Evolutionary conservation across 2,329 filamentous ascomycete genomes (phyloP).

Genomic region (Colletotrichum caudatum): DNA sequence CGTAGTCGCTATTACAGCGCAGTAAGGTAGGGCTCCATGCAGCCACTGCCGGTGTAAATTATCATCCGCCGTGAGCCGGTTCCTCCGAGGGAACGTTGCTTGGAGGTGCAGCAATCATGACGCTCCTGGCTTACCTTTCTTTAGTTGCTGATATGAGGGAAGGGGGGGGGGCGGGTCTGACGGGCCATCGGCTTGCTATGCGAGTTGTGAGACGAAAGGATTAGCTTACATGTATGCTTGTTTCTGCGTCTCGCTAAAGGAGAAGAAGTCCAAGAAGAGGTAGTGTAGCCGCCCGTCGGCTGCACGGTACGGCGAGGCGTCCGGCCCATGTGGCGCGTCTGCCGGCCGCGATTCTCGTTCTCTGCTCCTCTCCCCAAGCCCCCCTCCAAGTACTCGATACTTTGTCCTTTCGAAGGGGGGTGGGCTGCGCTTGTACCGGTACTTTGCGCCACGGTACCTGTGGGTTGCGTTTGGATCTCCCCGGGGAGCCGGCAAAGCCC

Average conservation of each 20-base stretch:
- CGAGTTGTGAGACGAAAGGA: not conserved
- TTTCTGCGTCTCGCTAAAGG: conserved; percentile 5
- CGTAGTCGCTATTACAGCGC: not conserved
- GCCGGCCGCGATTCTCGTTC: not conserved
- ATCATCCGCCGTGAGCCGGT: not conserved
- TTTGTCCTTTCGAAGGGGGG: not conserved
- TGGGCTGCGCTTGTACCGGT: conserved; percentile 13
- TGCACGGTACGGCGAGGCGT: not conserved
- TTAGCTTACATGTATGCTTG: conserved; percentile 9
- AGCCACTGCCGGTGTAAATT: not conserved
- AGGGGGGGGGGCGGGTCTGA: not conserved
- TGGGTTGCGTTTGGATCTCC: not conserved
- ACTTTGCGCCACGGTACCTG: conserved; percentile 3
- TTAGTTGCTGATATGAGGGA: too few relatives aligned
- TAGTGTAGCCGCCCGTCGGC: not conserved
- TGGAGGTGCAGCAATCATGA: not conserved
- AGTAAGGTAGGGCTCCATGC: not conserved
- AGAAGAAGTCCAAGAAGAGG: not conserved
- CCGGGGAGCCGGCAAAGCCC: conserved; percentile 15
- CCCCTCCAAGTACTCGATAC: not conserved
- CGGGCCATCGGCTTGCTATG: not conserved
- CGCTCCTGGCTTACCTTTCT: not conserved
- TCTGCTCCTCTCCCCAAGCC: not conserved
- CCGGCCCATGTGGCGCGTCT: not conserved
- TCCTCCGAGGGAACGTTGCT: not conserved